Evolutionary conservation across 2,329 filamentous ascomycete species (phyloP).

Genomic region (Dendryphion nanum): DNA sequence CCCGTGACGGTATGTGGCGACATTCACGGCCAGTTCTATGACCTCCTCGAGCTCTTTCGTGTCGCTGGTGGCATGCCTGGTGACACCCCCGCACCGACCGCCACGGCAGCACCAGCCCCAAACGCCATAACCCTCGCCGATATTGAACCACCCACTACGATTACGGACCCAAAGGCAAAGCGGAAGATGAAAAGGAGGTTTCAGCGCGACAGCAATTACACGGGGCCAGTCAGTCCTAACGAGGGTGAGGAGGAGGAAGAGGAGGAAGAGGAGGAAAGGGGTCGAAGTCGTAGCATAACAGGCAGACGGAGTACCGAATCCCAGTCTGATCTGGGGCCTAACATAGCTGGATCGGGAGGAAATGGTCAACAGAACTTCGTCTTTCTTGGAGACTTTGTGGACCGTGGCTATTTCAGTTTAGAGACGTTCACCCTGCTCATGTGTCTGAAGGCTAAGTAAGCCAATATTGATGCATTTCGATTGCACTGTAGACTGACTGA

Average conservation of each 20-base stretch:
- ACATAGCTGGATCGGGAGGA: slow-evolving; percentile 42
- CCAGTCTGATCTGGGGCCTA: slow-evolving; percentile 40
- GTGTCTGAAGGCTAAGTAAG: slow-evolving; percentile 69
- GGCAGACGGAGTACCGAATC: slow-evolving; percentile 41
- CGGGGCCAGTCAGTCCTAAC: slow-evolving; percentile 49
- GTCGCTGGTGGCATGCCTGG: slow-evolving; percentile 96
- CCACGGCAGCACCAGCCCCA: slow-evolving; percentile 63
- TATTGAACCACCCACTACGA: slow-evolving; percentile 85
- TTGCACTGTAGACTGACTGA: neutral
- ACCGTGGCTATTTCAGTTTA: slow-evolving; percentile 68
- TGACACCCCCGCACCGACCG: slow-evolving; percentile 61
- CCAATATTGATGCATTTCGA: slow-evolving; percentile 4
- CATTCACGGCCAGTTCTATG: slow-evolving; percentile 98
- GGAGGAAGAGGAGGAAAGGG: slow-evolving; percentile 49
- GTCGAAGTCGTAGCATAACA: slow-evolving; percentile 45
- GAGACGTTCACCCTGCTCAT: slow-evolving; percentile 70
- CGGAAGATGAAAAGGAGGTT: slow-evolving; percentile 71
- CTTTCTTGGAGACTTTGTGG: slow-evolving; percentile 70
- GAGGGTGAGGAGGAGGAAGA: slow-evolving; percentile 52
- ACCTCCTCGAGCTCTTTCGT: slow-evolving; percentile 92
- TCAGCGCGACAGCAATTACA: slow-evolving; percentile 53
- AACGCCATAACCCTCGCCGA: slow-evolving; percentile 85
- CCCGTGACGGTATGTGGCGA: slow-evolving; percentile 97
- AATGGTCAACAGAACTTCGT: slow-evolving; percentile 68
- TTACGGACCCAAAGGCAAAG: slow-evolving; percentile 81